phyloP scores from a whole-genome alignment of 495 filamentous ascomycete genomes.

The Physcia stellaris region DNA sequence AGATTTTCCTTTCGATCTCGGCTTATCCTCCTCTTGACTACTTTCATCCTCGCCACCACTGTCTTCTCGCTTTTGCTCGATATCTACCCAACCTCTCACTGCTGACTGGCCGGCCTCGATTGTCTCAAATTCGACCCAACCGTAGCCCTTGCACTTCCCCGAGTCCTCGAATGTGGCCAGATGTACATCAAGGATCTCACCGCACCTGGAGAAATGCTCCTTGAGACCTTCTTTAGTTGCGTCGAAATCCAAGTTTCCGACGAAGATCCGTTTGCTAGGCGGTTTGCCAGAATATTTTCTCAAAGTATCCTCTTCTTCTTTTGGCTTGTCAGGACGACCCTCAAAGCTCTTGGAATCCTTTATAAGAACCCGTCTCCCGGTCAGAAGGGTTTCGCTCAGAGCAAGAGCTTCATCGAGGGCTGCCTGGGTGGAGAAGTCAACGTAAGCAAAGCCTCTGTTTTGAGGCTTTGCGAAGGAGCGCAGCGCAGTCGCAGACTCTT shows the following conservation, averaged over 20 bases:
- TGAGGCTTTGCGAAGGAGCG: slow-evolving; percentile 29
- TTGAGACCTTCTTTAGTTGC: slow-evolving; percentile 66
- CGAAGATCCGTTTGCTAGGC: slow-evolving; percentile 68
- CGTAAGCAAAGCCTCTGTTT: slow-evolving; percentile 90
- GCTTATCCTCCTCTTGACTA: slow-evolving; percentile 19
- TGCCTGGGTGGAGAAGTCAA: slow-evolving; percentile 66
- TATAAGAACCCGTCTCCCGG: slow-evolving; percentile 70
- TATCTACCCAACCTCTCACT: slow-evolving; percentile 64
- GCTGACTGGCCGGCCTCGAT: slow-evolving; percentile 60
- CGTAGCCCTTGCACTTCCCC: slow-evolving; percentile 96
- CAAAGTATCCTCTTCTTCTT: slow-evolving; percentile 28
- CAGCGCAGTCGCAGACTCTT: slow-evolving; percentile 6
- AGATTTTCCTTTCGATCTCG: slow-evolving; percentile 36
- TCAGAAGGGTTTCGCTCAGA: slow-evolving; percentile 64
- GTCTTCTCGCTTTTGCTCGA: slow-evolving; percentile 37
- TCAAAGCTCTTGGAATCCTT: slow-evolving; percentile 81
- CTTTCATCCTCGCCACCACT: slow-evolving; percentile 30
- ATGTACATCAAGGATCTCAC: slow-evolving; percentile 62
- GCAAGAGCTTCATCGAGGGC: slow-evolving; percentile 59
- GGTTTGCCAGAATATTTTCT: slow-evolving; percentile 35
- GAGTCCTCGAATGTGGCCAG: slow-evolving; percentile 92
- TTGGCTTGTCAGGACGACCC: slow-evolving; percentile 51
- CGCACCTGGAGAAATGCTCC: slow-evolving; percentile 71
- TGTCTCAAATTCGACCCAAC: slow-evolving; percentile 81
- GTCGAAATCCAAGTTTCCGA: slow-evolving; percentile 83